phyloP scores from a whole-genome alignment of 148 eudicot genomes.

The Euryodendron excelsum region DNA sequence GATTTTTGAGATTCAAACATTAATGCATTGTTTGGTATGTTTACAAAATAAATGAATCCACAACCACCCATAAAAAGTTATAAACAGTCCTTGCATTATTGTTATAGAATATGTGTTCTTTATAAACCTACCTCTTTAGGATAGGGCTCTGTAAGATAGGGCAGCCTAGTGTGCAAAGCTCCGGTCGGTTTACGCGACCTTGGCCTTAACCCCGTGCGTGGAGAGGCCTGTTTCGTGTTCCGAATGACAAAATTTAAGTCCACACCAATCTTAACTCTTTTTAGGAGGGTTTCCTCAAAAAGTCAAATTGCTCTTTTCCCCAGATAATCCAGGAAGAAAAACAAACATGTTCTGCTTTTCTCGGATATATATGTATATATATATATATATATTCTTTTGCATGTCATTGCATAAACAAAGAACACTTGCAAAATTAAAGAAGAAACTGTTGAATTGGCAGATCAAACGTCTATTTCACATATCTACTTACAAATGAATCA shows the following conservation, averaged over 20 bases:
- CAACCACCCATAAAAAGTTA: not conserved
- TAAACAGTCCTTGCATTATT: too few species aligned
- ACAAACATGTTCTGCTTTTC: not conserved
- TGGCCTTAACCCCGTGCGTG: too few species aligned
- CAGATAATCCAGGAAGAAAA: not conserved
- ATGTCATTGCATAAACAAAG: not conserved
- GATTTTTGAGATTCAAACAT: not conserved
- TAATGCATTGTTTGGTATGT: not conserved
- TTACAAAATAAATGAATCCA: not conserved
- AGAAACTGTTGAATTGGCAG: not conserved
- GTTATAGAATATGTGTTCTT: too few species aligned
- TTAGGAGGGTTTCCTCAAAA: not conserved
- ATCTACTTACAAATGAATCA: too few species aligned
- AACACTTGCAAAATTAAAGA: not conserved
- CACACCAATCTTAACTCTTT: not conserved
- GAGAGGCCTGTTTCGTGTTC: not conserved
- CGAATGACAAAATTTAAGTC: not conserved
- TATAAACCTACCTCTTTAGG: too few species aligned
- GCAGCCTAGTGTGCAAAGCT: too few species aligned
- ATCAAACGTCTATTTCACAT: slow-evolving; percentile 10
- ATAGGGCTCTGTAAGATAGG: too few species aligned
- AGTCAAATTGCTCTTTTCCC: not conserved
- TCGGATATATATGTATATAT: too few species aligned
- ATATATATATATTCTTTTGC: not conserved
- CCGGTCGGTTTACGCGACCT: too few species aligned